Evolutionary conservation across 768 basidiomycete species (phyloP), one percentile per base, ranked within the genome.

Genomic region (Amanita phalloides): DNA sequence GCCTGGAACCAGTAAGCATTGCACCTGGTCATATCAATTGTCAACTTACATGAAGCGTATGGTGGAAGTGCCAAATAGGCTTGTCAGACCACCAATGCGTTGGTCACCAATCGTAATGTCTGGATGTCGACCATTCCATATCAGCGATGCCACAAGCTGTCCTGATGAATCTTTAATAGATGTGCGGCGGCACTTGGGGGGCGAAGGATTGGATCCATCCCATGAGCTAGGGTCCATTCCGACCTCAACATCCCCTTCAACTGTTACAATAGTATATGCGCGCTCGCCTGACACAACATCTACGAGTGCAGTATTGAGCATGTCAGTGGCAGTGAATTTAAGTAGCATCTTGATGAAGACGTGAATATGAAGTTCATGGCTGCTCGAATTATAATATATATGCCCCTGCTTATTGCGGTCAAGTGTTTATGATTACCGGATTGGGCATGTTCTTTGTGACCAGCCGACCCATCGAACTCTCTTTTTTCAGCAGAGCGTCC

Each of bases 241-340:
- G 14, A 14, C 38, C 14, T 48, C 48, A 42, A 54, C 55, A 30
- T 54, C 43, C 11, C 48, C 49, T 2, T 70, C 60, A 62, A 61
- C 55, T 21, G 81, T 81, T 25, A 68, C 61, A 48, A 82, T 78
- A 13, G 72, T 69, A 54, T 74, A 82, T 20, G 70, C 71, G 9
- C 68, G 62, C 42, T 69, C 59, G 35, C 78, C 73, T 10, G 79
- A 75, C n/a, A 71, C 66, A 3, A 78, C 73, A 56, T 78, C 72
- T 55, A 79, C 60, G 39, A 82, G 77, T 13, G 69, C 55, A 1
- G 75, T 74, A 59, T 82, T 76, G 37, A 82, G 72, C 62, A 82
- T 76, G 55, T 82, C 79, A 13, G 73, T 61, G 30, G 75, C 68
- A 38, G 78, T 75, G 61, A 81, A 81, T 69, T 73, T 79, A 62